phyloP scores from a whole-genome alignment of 306 rosid genomes.

The Lithocarpus polystachyus region DNA sequence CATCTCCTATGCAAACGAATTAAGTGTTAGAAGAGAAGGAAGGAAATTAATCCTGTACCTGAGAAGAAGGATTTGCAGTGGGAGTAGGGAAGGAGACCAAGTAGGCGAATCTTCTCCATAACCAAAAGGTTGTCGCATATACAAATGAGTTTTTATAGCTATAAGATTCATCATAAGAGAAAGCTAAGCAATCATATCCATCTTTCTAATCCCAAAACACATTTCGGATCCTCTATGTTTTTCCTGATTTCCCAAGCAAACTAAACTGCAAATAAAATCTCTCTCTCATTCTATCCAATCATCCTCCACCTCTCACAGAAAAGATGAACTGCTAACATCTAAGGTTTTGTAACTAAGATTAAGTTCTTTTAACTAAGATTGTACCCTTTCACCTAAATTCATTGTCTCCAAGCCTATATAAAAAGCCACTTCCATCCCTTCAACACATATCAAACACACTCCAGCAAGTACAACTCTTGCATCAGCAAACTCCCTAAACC shows the following conservation, averaged over 20 bases:
- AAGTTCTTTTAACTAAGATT: slow-evolving; percentile 18
- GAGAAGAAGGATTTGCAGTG: slow-evolving; percentile 76
- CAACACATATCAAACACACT: slow-evolving; percentile 10
- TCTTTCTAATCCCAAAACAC: not conserved
- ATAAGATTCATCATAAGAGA: too few species aligned
- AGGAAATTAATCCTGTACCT: slow-evolving; percentile 39
- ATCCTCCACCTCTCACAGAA: slow-evolving; percentile 34
- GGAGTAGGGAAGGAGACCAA: slow-evolving; percentile 70
- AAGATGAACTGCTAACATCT: slow-evolving; percentile 15
- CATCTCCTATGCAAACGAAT: not conserved
- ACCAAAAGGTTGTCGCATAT: slow-evolving; percentile 5
- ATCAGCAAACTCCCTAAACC: not conserved
- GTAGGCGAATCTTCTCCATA: slow-evolving; percentile 68
- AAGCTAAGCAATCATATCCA: too few species aligned
- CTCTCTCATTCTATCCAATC: slow-evolving; percentile 11
- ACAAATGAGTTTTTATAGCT: too few species aligned
- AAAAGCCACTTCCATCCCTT: slow-evolving; percentile 27
- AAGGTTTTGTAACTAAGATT: slow-evolving; percentile 1
- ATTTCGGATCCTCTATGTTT: not conserved
- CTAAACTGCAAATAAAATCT: slow-evolving; percentile 8
- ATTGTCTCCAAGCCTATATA: slow-evolving; percentile 9
- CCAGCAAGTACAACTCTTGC: not conserved
- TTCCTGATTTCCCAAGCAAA: slow-evolving; percentile 46
- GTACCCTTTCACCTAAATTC: slow-evolving; percentile 14
- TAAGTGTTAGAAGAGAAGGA: not conserved